Base-by-base conservation (phyloP, 1,284 basidiomycete genomes). In the Peniophora sp. region DNA sequence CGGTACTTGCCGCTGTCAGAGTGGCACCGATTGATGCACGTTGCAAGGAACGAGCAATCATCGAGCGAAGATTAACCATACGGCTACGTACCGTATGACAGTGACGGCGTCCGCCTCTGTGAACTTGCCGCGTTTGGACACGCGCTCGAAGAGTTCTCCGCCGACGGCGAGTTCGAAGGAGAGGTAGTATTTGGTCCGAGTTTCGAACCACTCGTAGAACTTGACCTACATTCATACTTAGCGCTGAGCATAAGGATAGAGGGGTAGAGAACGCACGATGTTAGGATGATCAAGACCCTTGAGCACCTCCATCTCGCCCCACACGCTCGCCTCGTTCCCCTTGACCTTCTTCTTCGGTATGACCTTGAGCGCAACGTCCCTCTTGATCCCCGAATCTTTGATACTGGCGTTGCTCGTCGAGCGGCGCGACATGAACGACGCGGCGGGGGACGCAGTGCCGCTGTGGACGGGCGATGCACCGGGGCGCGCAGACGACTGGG, bases 131-230 rank as follows among this genome's bases (percentile, higher is more conserved):
- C 76, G 79, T 57, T 84, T 72, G 24, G 85, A 70, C 54, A 97
- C 88, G 36, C 91, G 78, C 50, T 92, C 87, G 62, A 97, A 97
- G 2, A 95, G 75, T 62, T 94, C 92, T 39, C 93, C 93, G 17
- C 94, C 93, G 2, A 82, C 76, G 0, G 93, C 94, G 6, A 96
- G 83, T 66, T 97, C 92, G 60, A 97, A 97, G 0, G 88, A 80
- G 34, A 97, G 80, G 62, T 93, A 97, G 66, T 92, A 95, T 65
- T 94, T 96, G 35, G 85, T 79, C 51, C 92, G 75, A 15, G 88
- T 92, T 64, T 97, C 94, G 64, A 97, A 97, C 81, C 85, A 91
- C 64, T 94, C 92, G 64, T 87, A 92, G 61, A 94, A 91, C 63
- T 92, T 92, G 59, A 96, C 91, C 88, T 87, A 66, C 24, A 3